phyloP scores from a whole-genome alignment of 202 grass and related monocot species.

The Brachypodium distachyon region DNA sequence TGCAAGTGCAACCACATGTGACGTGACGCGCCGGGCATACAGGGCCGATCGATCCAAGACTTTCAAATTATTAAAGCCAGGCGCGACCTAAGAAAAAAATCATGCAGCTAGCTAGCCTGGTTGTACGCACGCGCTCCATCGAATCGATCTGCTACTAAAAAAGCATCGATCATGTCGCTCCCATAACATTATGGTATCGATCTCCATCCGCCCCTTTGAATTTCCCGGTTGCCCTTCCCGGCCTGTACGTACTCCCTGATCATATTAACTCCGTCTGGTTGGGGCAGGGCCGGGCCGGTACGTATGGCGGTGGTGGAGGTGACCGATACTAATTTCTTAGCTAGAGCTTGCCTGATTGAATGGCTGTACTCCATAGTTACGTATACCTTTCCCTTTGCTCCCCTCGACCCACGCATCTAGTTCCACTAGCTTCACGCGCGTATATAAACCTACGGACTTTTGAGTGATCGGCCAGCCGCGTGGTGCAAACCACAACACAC shows the following conservation, averaged over 20 bases:
- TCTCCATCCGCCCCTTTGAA: not conserved
- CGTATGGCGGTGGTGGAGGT: not conserved
- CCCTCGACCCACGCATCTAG: not conserved
- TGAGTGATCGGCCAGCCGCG: not conserved
- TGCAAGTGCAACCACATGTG: not conserved
- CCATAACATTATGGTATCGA: not conserved
- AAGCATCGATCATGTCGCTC: not conserved
- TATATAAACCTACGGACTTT: not conserved
- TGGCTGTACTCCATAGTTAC: not conserved
- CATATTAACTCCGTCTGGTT: slow-evolving; percentile 25
- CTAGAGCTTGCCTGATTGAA: not conserved
- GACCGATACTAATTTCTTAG: not conserved
- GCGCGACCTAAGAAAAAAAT: not conserved
- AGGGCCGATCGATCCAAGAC: too few species aligned
- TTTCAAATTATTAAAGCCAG: too few species aligned
- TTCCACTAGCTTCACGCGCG: too few species aligned
- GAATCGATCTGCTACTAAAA: too few species aligned
- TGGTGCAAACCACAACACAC: slow-evolving; percentile 4
- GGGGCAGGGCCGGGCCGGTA: not conserved
- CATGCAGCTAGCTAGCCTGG: not conserved
- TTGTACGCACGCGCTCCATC: not conserved
- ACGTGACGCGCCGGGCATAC: not conserved
- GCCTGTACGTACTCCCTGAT: too few species aligned
- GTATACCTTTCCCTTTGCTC: not conserved
- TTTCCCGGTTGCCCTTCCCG: not conserved